Conservation (phyloP, 805 yeast genomes). For the Metschnikowia cerradonensis region DNA sequence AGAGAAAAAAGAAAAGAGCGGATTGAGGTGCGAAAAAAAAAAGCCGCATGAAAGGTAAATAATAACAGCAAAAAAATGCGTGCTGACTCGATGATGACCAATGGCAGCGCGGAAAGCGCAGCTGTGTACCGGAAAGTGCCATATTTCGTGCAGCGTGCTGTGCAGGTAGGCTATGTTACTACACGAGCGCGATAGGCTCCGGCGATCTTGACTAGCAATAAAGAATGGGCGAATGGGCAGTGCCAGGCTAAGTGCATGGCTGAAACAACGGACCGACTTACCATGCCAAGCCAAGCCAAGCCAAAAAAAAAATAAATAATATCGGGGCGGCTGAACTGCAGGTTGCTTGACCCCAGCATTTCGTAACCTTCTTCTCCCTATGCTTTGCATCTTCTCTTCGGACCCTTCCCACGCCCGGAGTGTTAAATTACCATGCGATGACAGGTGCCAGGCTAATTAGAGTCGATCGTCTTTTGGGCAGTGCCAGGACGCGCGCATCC, state of each 20-base stretch:
- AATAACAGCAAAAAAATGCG: background rate
- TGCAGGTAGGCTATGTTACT: slow-evolving; percentile 11
- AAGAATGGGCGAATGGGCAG: background rate
- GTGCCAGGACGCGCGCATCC: too few relatives aligned
- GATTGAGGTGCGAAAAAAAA: background rate
- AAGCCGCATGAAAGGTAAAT: slow-evolving; percentile 2
- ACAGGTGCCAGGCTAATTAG: background rate
- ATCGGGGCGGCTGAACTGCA: too few relatives aligned
- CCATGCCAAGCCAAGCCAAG: too few relatives aligned
- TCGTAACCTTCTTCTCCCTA: too few relatives aligned
- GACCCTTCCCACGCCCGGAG: too few relatives aligned
- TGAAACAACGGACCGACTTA: background rate
- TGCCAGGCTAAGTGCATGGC: background rate
- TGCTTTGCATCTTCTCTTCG: too few relatives aligned
- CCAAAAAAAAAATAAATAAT: too few relatives aligned
- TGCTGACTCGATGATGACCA: background rate
- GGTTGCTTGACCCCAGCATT: too few relatives aligned
- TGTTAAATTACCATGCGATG: background rate
- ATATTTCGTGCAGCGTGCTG: background rate
- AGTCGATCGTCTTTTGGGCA: too few relatives aligned
- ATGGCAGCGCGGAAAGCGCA: background rate
- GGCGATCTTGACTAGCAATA: background rate
- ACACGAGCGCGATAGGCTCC: slow-evolving; percentile 4
- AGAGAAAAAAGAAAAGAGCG: slow-evolving; percentile 5
- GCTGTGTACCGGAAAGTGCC: background rate